Evolutionary conservation across 768 basidiomycete genomes (phyloP), one percentile per base, ranked within the genome.

Genomic region (Lactifluus rugatus): DNA sequence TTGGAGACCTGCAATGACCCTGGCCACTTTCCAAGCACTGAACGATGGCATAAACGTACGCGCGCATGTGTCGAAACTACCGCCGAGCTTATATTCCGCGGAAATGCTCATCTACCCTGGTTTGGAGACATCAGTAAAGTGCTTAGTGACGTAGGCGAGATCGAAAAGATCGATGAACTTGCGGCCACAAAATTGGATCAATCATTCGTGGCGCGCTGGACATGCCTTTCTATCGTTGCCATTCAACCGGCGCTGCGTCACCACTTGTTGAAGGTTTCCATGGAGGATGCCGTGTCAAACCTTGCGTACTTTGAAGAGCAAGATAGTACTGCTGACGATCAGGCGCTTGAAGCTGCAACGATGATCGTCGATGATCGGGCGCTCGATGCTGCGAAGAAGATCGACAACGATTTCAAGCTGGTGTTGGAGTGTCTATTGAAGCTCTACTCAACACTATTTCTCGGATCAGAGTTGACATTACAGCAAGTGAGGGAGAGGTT

Each of bases 1-100:
- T 36, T 59, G 17, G 46, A 45, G 57, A 54, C 57, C 16, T 59
- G 57, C 52, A 42, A 31, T 10, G 25, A 54, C 16, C 37, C 25
- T 19, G 46, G 47, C 21, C 36, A 32, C 37, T 52, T 59, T 23
- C 3, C 34, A 5, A 42, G 17, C 34, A 19, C 48, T 5, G 37
- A 46, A 7, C 26, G 34, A 3, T 52, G 52, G 14, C 57, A 51
- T 32, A 48, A 44, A 25, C 57, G 46, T 1, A 52, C 57, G 13
- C 52, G 57, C 5, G 52, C 58, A 9, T 55, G 54, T 28, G 19
- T 51, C 17, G 42, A 50, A 11, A 54, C 54, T 1, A 25, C 48
- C 7, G 31, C 54, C 7, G 36, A 31, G 17, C 54, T 55, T 26
- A 32, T 51, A 16, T 36, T 41, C 16, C 34, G 16, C 32, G 37